phyloP scores from a whole-genome alignment of 371 early-diverging fungal species.

The Choanephora cucurbitarum region DNA sequence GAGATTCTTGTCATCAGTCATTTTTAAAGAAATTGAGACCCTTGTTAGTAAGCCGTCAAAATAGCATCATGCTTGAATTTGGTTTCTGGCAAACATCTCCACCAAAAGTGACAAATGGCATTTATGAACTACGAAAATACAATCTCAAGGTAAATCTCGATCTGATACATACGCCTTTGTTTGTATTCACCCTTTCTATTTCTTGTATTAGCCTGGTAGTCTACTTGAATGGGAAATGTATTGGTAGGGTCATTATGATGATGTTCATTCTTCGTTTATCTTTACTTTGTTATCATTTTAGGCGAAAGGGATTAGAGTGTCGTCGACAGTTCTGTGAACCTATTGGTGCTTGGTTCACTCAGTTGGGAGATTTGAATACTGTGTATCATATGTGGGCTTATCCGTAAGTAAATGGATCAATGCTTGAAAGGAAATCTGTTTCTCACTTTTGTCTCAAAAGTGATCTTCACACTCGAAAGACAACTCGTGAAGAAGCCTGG shows the following conservation, averaged over 20 bases:
- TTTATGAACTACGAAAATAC: constrained; percentile 93
- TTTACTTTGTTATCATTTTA: constrained; percentile 1
- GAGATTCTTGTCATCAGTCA: constrained; percentile 42
- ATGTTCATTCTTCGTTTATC: neutral
- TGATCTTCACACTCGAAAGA: constrained; percentile 81
- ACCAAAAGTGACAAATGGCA: constrained; percentile 73
- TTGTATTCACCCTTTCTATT: no score
- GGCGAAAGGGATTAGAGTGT: constrained; percentile 84
- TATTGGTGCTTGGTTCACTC: constrained; percentile 95
- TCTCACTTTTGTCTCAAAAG: constrained; percentile 37
- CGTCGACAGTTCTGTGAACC: constrained; percentile 86
- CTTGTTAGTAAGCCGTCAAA: constrained; percentile 73
- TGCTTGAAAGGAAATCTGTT: constrained; percentile 58
- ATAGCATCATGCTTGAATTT: constrained; percentile 90
- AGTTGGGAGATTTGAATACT: constrained; percentile 84
- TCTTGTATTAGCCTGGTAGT: constrained; percentile 88
- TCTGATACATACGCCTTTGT: no score
- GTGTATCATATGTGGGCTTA: constrained; percentile 96
- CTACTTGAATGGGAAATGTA: constrained; percentile 92
- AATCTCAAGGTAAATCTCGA: constrained; percentile 66
- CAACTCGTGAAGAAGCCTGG: constrained; percentile 90
- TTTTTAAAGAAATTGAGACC: constrained; percentile 68
- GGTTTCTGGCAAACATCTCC: constrained; percentile 88
- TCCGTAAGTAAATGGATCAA: constrained; percentile 53
- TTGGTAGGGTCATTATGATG: constrained; percentile 50